These are phyloP conservation scores for Solanum appendiculatum DNA, from an alignment of 257 asterid genomes.

Conservation along the genomic window DNA sequence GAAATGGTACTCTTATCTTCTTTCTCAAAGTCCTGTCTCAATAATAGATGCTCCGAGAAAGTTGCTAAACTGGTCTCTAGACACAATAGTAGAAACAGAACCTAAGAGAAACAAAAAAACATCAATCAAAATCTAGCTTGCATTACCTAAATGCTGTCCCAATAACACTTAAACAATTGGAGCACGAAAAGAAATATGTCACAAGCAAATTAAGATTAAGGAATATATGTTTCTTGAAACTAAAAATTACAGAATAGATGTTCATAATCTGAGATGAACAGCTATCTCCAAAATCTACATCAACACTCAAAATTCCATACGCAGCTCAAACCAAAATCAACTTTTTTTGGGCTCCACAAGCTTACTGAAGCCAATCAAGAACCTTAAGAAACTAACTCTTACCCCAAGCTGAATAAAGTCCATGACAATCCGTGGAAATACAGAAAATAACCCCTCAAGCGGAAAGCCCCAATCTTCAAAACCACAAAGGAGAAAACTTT, in stretches of 20 bases:
- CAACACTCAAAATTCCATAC: neutral
- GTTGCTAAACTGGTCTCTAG: constrained; percentile 43
- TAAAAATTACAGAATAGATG: neutral
- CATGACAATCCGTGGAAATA: neutral
- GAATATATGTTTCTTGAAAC: neutral
- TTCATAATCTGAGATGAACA: neutral
- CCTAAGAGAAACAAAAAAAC: constrained; percentile 29
- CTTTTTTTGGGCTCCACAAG: neutral
- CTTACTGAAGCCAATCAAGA: neutral
- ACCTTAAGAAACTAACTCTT: neutral
- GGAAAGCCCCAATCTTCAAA: neutral
- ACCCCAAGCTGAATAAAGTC: neutral
- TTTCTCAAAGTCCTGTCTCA: constrained; percentile 30
- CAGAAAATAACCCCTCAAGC: neutral
- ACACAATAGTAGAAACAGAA: constrained; percentile 46
- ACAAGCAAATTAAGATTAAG: neutral
- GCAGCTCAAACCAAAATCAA: neutral
- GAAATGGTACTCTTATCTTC: constrained; percentile 29
- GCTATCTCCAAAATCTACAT: neutral
- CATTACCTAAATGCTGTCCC: neutral
- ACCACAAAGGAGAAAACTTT: neutral
- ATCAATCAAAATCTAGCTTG: neutral
- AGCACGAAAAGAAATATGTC: neutral
- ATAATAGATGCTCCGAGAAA: constrained; percentile 24
- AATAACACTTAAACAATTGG: neutral